Evolutionary conservation across 768 basidiomycete genomes (phyloP), one percentile per base, ranked within the genome.

Genomic region (Leccinum subgranulosum): DNA sequence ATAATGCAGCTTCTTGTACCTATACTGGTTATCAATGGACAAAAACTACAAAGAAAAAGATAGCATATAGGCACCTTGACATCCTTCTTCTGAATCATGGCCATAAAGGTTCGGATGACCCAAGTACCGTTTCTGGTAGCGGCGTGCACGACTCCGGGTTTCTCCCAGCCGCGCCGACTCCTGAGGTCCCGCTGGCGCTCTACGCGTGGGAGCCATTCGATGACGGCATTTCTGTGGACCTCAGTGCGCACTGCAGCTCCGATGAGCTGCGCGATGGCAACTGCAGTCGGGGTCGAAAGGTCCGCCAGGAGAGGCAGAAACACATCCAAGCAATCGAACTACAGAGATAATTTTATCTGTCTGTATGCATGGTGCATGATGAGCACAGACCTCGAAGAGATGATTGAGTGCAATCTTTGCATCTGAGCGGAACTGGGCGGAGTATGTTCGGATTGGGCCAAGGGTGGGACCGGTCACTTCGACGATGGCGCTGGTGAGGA

Each of bases 101-200:
- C 71, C 4, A 78, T 68, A 36, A 90, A 66, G 36, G 77, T 76
- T 47, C 81, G 73, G 2, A 81, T 78, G 8, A 83, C 81, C 86
- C 88, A 88, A 0, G 82, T 81, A 7, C 85, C 83, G 27, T 78
- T 75, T 33, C 74, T 75, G 2, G 79, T 74, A 11, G 70, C 74
- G 4, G 74, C 72, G 25, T 72, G 71, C 14, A 69, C 68, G 1
- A 75, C 63, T 0, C 79, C 77, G 0, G 79, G 74, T 65, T 84
- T 86, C 73, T 92, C 90, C 90, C 90, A 92, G 4, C 89, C 87
- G 1, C 90, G 78, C 57, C 82, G 82, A 3, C 77, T 77, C 60
- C 80, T 85, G 25, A 78, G 74, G 52, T 85, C 84, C 59, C 76
- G 79, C 41, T 75, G 66, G 21, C 87, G 74, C 21, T 89, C 86